Evolutionary conservation across 768 basidiomycete species (phyloP).

Genomic region (Psilocybe azurescens): DNA sequence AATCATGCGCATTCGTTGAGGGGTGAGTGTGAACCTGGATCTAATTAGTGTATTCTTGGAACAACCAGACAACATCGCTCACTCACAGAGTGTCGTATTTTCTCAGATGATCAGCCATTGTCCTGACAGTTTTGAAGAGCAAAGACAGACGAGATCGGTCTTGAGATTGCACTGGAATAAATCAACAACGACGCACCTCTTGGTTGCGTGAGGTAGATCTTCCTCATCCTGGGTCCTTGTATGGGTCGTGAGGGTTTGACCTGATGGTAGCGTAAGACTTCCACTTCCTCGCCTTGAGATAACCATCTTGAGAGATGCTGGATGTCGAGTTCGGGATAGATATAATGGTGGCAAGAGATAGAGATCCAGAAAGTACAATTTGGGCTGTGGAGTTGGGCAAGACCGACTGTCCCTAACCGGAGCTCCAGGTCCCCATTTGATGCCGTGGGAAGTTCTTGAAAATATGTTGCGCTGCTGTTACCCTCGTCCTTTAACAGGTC

Average conservation of each 20-base stretch:
- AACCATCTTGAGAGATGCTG: conserved; percentile 48
- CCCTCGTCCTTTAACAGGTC: conserved; percentile 12
- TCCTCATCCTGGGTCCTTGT: conserved; percentile 89
- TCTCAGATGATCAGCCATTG: conserved; percentile 92
- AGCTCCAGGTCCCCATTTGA: conserved; percentile 22
- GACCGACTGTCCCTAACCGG: background rate
- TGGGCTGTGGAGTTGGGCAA: conserved; percentile 18
- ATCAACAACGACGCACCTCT: conserved; percentile 61
- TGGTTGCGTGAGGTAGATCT: conserved; percentile 91
- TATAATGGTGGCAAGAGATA: conserved; percentile 23
- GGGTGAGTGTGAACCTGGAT: conserved; percentile 80
- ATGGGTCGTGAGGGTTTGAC: conserved; percentile 84
- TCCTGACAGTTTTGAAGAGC: conserved; percentile 48
- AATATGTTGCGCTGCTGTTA: conserved; percentile 15
- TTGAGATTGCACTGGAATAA: conserved; percentile 1
- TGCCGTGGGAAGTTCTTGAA: conserved; percentile 31
- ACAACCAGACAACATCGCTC: conserved; percentile 21
- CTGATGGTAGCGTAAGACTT: conserved; percentile 71
- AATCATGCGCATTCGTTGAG: conserved; percentile 95
- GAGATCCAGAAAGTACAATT: conserved; percentile 9
- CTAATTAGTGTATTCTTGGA: conserved; percentile 17
- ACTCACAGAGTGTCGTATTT: conserved; percentile 87
- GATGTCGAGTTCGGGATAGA: background rate
- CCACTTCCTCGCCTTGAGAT: conserved; percentile 81
- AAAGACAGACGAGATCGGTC: conserved; percentile 3